These are phyloP conservation scores for Camellia granthamiana DNA, from an alignment of 148 eudicot genomes.

Conservation along the genomic window DNA sequence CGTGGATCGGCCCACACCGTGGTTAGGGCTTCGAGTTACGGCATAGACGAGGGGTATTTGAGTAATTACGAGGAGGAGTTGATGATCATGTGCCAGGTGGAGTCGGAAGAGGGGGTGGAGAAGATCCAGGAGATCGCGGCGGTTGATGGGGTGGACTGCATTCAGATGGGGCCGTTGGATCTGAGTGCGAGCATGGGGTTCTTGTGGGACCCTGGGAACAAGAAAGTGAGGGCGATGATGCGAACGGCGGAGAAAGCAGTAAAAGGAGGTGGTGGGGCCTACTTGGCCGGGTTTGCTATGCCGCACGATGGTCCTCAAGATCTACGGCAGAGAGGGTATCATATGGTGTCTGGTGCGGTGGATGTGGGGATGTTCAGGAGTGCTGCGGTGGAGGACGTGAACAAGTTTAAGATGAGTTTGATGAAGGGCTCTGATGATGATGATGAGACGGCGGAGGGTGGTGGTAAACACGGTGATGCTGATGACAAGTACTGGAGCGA, in stretches of 20 bases:
- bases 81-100: constrained; percentile 90
- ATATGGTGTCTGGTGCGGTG: constrained; percentile 78
- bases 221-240: constrained; percentile 71
- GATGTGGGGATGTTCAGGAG: constrained; percentile 67
- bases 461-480: constrained; percentile 24
- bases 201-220: constrained; percentile 84
- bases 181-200: constrained; percentile 85
- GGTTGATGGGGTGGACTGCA: constrained; percentile 86
- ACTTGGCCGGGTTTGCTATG: constrained; percentile 75
- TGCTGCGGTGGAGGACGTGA: constrained; percentile 80
- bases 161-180: constrained; percentile 90
- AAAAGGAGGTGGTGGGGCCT: constrained; percentile 40
- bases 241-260: constrained; percentile 52
- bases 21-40: constrained; percentile 82
- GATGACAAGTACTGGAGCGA: constrained; percentile 88
- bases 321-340: constrained; percentile 65
- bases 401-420: constrained; percentile 52
- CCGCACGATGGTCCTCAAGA: constrained; percentile 56
- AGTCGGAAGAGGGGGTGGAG: constrained; percentile 51
- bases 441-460: constrained; percentile 12
- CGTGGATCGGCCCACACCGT: constrained; percentile 86
- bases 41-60: constrained; percentile 61
- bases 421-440: constrained; percentile 12
- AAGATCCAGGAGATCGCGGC: constrained; percentile 64
- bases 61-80: constrained; percentile 54